Base-by-base conservation (phyloP, 192 early-diverging fungal genomes). In the Coemansia guatemalensis region DNA sequence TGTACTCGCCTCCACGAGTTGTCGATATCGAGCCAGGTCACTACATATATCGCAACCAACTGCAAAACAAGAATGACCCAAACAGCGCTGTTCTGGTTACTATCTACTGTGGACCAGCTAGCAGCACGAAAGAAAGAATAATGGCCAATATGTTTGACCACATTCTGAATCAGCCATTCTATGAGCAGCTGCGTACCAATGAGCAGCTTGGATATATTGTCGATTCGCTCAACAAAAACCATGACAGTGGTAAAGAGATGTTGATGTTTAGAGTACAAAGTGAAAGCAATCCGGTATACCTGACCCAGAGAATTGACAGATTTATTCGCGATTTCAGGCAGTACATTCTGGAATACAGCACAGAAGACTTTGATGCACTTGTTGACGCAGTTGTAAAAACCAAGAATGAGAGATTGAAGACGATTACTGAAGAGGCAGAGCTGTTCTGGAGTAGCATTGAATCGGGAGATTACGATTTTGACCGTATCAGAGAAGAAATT, bases 111-210 rank as follows among this genome's bases (percentile, higher is more conserved):
- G 93, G 94, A 5, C 82, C 87, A 52, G 77, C 81, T 8, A 71
- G 65, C 4, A 71, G 93, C 49, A 78, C 64, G 35, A 57, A 78
- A 17, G 71, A 86, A 23, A 85, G 87, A 25, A 81, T 82, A 21
- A 66, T 83, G 0, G 63, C 90, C 8, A 67, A 71, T 41, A 72
- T 97, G 27, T 64, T 97, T 53, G 82, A 78, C 1, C 89, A 90
- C 41, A 90, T 96, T 53, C 70, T 85, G 8, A 69, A 86, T 27
- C 88, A 94, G 60, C 91, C 92, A 18, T 87, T 85, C 53, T 99
- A 96, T 77, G 86, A 95, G 70, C 87, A 93, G 61, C 70, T 99
- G 48, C 85, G 95, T 24, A 97, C 95, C 9, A 93, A 96, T 56
- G 90, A 92, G 62, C 87, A 92, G 66, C 80, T 92, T 22, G 91